Conservation (phyloP, 2,329 filamentous ascomycete species). For the Fusarium sublunatum region DNA sequence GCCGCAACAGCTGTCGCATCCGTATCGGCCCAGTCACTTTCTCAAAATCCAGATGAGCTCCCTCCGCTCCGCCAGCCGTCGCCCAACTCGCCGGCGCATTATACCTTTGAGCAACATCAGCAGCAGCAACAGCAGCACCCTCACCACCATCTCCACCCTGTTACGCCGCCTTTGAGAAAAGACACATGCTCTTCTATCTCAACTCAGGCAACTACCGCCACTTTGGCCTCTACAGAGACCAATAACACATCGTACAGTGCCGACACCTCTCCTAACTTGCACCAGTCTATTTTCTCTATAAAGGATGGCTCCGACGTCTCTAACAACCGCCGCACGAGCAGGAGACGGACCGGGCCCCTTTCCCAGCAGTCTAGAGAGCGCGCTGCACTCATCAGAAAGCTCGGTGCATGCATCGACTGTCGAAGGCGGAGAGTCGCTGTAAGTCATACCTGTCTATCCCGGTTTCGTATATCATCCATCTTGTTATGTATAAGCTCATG, state of each 20-base stretch:
- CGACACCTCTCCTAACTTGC: conserved; percentile 62
- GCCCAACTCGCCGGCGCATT: conserved; percentile 44
- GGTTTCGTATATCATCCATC: neutral
- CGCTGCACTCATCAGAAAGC: conserved; percentile 68
- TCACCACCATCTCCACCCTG: conserved; percentile 46
- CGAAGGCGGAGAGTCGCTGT: conserved; percentile 68
- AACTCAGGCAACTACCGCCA: conserved; percentile 61
- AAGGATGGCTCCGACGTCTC: conserved; percentile 66
- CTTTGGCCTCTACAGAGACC: conserved; percentile 59
- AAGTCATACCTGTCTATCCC: conserved; percentile 50
- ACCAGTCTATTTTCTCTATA: conserved; percentile 66
- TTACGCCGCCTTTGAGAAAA: conserved; percentile 55
- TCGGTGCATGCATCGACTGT: conserved; percentile 68
- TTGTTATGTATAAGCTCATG: conserved; percentile 17
- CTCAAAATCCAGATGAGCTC: conserved; percentile 44
- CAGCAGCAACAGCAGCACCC: conserved; percentile 41
- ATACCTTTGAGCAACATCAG: conserved; percentile 46
- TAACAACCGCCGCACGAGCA: conserved; percentile 65
- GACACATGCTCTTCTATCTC: conserved; percentile 66
- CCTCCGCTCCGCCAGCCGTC: conserved; percentile 46
- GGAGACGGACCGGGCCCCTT: conserved; percentile 68
- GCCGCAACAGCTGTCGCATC: conserved; percentile 40
- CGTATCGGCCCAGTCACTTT: conserved; percentile 34
- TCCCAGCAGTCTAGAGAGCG: conserved; percentile 69
- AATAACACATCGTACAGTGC: conserved; percentile 63